A percentile compares a stretch with the other conserved stretches of the same genome.
These are phyloP conservation scores for Zoysia japonica DNA, from an alignment of 176 grass and related monocot species.

Conservation along the genomic window DNA sequence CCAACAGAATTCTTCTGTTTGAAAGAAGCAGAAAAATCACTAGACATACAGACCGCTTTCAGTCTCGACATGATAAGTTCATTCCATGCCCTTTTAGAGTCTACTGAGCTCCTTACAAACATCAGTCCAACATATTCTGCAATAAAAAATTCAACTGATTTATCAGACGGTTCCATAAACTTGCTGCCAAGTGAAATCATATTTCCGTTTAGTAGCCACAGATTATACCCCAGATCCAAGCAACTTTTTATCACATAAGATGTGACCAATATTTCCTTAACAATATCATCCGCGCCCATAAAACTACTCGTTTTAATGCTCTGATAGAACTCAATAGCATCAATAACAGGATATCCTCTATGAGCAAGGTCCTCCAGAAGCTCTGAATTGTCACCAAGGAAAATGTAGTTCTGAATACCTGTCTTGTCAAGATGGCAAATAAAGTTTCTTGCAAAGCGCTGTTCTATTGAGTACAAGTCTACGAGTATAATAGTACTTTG, in stretches of 20 bases:
- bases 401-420: constrained; percentile 65
- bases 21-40: constrained; percentile 15
- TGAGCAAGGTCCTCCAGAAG: constrained; percentile 72
- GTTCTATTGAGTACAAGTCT: constrained; percentile 58
- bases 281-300: constrained; percentile 38
- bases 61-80: constrained; percentile 53
- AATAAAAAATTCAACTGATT: constrained; percentile 58
- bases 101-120: constrained; percentile 63
- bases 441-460: constrained; percentile 68
- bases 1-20: constrained; percentile 47
- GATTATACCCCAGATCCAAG: constrained; percentile 74
- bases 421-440: constrained; percentile 84
- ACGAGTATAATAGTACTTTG: constrained; percentile 59
- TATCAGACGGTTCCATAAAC: constrained; percentile 55
- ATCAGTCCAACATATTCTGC: constrained; percentile 58
- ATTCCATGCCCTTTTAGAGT: constrained; percentile 62
- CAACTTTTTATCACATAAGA: constrained; percentile 61
- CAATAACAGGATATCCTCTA: constrained; percentile 85
- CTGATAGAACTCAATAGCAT: constrained; percentile 51
- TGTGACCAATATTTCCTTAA: constrained; percentile 62
- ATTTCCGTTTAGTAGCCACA: constrained; percentile 88
- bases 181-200: constrained; percentile 59
- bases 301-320: constrained; percentile 37
- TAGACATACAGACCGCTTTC: constrained; percentile 30
- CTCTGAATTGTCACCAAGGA: constrained; percentile 63